Evolutionary conservation across 768 basidiomycete genomes (phyloP), one percentile per base, ranked within the genome.

Genomic region (Crassisporium funariophilum): DNA sequence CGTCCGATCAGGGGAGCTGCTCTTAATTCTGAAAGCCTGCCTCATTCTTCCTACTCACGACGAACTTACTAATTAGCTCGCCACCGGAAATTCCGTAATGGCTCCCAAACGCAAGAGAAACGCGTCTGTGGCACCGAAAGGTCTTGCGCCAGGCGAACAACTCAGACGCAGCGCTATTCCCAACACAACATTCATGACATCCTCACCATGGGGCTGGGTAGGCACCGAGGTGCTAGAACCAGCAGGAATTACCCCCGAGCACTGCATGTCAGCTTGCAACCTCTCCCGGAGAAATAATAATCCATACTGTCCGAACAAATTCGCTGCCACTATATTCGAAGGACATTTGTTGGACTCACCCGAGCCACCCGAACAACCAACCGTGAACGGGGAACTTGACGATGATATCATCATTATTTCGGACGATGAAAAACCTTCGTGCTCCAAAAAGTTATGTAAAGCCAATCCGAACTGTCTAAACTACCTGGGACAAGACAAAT

Each of bases 381-480:
- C 41, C 19, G 41, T 63, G 16, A 64, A 65, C 12, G 76, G 75
- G 43, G 79, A 81, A 62, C 65, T 73, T 13, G 75, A 75, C 38
- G 80, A 80, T 52, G 84, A 87, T 58, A 64, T 87, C 22, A 85
- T 88, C 44, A 70, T 88, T 15, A 74, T 89, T 27, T 84, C 85
- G 1, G 88, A 89, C 44, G 81, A 86, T 29, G 84, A 88, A 37
- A 62, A 57, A 25, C 67, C 68, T 3, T 56, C 63, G 12, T 92
- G 91, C 59, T 73, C 63, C 47, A 82, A 79, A 57, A 85, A 79
- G 49, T 21, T 41, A 4, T 98, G 95, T 67, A 84, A 78, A 56
- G 66, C 66, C 39, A 95, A 93, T 59, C 88, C 91, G 7, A 81
- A 85, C 41, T 97, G 95, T 64, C 70, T 95, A 44, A 95, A 94